Evolutionary conservation across 495 filamentous ascomycete species (phyloP).

Genomic region (Sordaria brevicollis): DNA sequence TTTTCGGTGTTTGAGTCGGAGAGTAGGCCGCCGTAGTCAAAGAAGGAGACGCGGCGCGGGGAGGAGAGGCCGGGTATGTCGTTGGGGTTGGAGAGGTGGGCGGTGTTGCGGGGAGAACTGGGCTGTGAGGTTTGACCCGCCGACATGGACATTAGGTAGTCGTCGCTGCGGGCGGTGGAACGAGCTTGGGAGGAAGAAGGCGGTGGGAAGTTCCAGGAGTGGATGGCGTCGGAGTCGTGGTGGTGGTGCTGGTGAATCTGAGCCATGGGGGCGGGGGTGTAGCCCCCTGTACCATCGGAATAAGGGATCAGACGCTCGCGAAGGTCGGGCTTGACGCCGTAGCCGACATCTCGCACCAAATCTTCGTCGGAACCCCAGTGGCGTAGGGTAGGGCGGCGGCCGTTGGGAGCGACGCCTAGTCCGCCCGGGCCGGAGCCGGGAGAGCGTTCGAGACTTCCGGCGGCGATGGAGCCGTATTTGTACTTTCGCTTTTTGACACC

Average conservation of each 20-base stretch:
- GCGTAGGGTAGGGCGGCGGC: slow-evolving; percentile 38
- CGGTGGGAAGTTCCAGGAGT: slow-evolving; percentile 28
- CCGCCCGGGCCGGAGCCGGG: slow-evolving; percentile 14
- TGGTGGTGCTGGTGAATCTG: slow-evolving; percentile 2
- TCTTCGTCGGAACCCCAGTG: slow-evolving; percentile 81
- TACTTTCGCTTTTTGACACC: slow-evolving; percentile 72
- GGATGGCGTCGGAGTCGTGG: slow-evolving; percentile 15
- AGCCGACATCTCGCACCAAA: slow-evolving; percentile 61
- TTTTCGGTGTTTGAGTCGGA: slow-evolving; percentile 27
- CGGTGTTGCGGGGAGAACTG: slow-evolving; percentile 4
- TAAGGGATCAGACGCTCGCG: slow-evolving; percentile 23
- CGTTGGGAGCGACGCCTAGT: slow-evolving; percentile 1
- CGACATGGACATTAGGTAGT: slow-evolving; percentile 13
- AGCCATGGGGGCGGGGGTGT: slow-evolving; percentile 23
- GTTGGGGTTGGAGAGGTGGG: not conserved
- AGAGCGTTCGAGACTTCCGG: slow-evolving; percentile 36
- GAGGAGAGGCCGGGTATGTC: slow-evolving; percentile 10
- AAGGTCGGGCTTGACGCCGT: slow-evolving; percentile 50
- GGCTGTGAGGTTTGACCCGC: slow-evolving; percentile 24
- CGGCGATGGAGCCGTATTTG: slow-evolving; percentile 41
- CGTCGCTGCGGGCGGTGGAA: slow-evolving; percentile 23
- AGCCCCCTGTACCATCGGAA: slow-evolving; percentile 6
- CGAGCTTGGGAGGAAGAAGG: slow-evolving; percentile 4
- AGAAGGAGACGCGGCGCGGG: slow-evolving; percentile 50
- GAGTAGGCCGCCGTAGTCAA: slow-evolving; percentile 60